These are phyloP conservation scores for Candida taoyuanica DNA, from an alignment of 805 yeast species.

Conservation along the genomic window DNA sequence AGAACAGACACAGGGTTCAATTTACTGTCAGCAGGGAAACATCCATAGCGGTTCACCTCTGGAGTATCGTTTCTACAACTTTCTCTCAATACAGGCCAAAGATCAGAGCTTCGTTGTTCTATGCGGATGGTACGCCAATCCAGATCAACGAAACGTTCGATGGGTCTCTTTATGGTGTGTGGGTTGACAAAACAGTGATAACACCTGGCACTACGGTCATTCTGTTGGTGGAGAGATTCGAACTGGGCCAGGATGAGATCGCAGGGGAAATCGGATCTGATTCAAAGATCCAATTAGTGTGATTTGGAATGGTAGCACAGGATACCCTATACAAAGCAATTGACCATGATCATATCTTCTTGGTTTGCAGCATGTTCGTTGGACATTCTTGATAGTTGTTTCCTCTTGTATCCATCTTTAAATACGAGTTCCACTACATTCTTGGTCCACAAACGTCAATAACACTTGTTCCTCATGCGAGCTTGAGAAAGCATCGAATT, in stretches of 20 bases:
- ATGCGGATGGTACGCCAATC: conserved; percentile 27
- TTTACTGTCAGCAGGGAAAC: conserved; percentile 25
- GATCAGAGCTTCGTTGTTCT: conserved; percentile 41
- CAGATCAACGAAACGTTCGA: conserved; percentile 37
- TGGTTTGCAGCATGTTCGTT: no score
- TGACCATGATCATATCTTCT: no score
- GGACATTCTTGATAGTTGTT: no score
- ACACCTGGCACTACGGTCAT: conserved; percentile 29
- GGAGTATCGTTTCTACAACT: conserved; percentile 4
- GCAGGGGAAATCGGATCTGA: conserved; percentile 37
- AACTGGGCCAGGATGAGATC: conserved; percentile 38
- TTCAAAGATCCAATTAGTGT: conserved; percentile 15
- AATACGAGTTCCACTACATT: no score
- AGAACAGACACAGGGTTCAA: conserved; percentile 35
- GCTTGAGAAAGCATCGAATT: no score
- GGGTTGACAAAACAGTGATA: conserved; percentile 18
- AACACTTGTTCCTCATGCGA: no score
- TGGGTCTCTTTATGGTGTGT: conserved; percentile 41
- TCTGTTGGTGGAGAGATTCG: conserved; percentile 45
- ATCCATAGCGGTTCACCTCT: conserved; percentile 19
- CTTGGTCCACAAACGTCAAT: no score
- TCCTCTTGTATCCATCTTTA: no score
- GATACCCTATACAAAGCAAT: no score
- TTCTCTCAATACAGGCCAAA: conserved; percentile 38
- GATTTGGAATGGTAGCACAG: no score